Evolutionary conservation across 2,329 filamentous ascomycete species (phyloP), one percentile per base, ranked within the genome.

Genomic region (Fusarium sublunatum): DNA sequence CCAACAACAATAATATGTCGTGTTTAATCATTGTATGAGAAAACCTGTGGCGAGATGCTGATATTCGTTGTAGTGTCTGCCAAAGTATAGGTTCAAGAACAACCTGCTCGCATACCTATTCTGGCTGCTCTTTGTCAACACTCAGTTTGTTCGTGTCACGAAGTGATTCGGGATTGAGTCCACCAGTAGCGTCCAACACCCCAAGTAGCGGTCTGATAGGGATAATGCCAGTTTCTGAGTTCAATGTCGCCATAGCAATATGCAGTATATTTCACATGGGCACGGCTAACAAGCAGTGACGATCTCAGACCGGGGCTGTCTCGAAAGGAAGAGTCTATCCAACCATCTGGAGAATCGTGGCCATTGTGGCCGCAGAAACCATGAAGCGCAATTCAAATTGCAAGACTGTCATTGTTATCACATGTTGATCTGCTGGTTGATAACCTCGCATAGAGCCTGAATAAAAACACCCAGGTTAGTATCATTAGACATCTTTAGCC

Each of bases 141-240:
- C 25, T 22, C 36, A 31, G 29, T 24, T 41, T 26, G n/a, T 34
- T 28, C 12, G 22, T 44, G 34, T 51, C 26, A 32, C 5, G 10
- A 24, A 9, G 32, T 39, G 26, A 11, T 38, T n/a, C 28, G 36
- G 15, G 8, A 10, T 9, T 42, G 42, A 32, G 12, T 28, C 15
- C 22, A 29, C 8, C 22, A 55, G 26, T 24, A 35, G 26, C 24
- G 38, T 46, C 52, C 12, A 34, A 40, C 29, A 44, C 25, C 19
- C 24, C 29, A 63, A 66, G 58, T 53, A 40, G 62, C 63, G 58
- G 63, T 64, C 53, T 52, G 49, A 51, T 41, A 44, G 22, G 25
- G 50, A 34, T 25, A 32, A 25, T 36, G n/a, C 22, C 42, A 39
- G 22, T 35, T 22, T n/a, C 35, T 26, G 13, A 31, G 12, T 44